Conservation (phyloP, 1,139 yeast genomes). For the Zygotorulaspora mrakii region DNA sequence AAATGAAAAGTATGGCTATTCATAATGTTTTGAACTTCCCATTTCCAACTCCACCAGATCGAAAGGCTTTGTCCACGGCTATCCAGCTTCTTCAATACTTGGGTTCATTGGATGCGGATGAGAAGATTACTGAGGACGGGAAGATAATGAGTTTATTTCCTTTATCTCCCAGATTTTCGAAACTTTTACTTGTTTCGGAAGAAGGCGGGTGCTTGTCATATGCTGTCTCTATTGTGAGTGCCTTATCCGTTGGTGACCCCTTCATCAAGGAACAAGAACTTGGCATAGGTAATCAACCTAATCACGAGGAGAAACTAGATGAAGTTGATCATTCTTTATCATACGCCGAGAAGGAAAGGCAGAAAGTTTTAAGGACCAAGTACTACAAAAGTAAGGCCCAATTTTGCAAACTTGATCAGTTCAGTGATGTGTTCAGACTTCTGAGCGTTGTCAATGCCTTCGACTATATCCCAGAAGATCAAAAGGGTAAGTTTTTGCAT, state of each 20-base stretch:
- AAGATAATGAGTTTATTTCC: constrained; percentile 87
- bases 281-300: constrained; percentile 38
- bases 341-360: constrained; percentile 40
- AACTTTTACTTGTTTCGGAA: constrained; percentile 82
- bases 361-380: constrained; percentile 45
- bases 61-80: constrained; percentile 57
- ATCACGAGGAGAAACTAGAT: constrained; percentile 23
- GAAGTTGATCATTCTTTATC: constrained; percentile 31
- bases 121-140: constrained; percentile 70
- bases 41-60: constrained; percentile 91
- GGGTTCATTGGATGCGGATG: constrained; percentile 68
- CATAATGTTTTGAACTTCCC: constrained; percentile 89
- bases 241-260: constrained; percentile 91
- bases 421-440: constrained; percentile 70
- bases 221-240: constrained; percentile 85
- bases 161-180: constrained; percentile 87
- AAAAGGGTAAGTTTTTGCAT: constrained; percentile 47
- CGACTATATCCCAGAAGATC: constrained; percentile 62
- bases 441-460: constrained; percentile 85
- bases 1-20: constrained; percentile 97
- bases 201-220: constrained; percentile 84
- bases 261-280: constrained; percentile 71
- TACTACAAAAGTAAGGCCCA: constrained; percentile 54
- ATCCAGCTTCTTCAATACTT: constrained; percentile 62
- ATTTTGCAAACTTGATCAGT: constrained; percentile 64